A percentile compares a stretch with the other conserved stretches of the same genome.
Evolutionary conservation across 1,284 basidiomycete species (phyloP).

Genomic region (Pterulicium gracile): DNA sequence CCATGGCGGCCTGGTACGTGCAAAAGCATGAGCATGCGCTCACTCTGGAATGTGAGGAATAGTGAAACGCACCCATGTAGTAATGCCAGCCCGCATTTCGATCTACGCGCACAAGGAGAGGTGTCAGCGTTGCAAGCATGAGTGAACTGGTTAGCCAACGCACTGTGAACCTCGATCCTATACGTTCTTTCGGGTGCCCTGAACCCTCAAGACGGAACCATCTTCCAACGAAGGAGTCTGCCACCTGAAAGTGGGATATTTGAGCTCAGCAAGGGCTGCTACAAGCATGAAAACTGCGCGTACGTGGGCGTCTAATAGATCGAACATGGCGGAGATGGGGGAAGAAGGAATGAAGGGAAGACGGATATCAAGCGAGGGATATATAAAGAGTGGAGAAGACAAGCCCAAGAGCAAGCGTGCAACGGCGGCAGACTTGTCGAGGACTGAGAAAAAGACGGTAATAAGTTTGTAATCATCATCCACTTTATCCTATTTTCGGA

Average conservation of each 20-base stretch:
- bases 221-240: conserved; percentile 59
- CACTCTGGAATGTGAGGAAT: conserved; percentile 4
- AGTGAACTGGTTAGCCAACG: conserved; percentile 17
- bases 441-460: no score
- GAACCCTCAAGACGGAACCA: conserved; percentile 83
- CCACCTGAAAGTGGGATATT: conserved; percentile 19
- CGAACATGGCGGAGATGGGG: conserved; percentile 13
- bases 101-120: conserved; percentile 31
- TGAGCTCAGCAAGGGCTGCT: background rate
- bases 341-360: conserved; percentile 3
- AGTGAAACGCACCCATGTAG: conserved; percentile 58
- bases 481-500: no score
- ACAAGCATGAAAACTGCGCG: background rate
- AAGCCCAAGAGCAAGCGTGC: no score
- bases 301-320: conserved; percentile 32
- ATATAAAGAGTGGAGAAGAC: no score
- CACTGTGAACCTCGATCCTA: conserved; percentile 67
- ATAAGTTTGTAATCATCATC: no score
- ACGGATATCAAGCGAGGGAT: background rate
- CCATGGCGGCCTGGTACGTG: conserved; percentile 46
- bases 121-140: background rate
- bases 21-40: conserved; percentile 1
- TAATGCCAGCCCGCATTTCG: conserved; percentile 73
- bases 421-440: no score
- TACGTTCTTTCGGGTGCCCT: conserved; percentile 65